These are phyloP conservation scores for Tillandsia fasciculata DNA, from an alignment of 176 grass and related monocot genomes.

Conservation along the genomic window DNA sequence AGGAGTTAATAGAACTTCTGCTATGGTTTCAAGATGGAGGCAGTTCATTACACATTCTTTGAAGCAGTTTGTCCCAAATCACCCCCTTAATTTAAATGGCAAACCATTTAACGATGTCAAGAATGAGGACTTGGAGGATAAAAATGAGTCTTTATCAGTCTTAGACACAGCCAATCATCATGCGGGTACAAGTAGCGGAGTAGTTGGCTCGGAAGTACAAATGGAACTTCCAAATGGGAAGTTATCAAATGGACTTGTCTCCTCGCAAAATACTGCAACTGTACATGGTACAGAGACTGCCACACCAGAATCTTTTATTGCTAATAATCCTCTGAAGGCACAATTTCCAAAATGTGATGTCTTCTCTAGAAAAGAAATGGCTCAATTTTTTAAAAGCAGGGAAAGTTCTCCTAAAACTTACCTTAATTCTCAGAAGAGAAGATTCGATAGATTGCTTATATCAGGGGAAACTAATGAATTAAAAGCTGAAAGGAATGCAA, in stretches of 20 bases:
- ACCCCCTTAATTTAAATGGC: constrained; percentile 33
- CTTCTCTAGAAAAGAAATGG: constrained; percentile 85
- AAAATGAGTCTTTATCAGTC: constrained; percentile 26
- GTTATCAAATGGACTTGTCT: constrained; percentile 11
- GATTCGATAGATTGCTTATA: constrained; percentile 20
- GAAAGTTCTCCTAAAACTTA: constrained; percentile 60
- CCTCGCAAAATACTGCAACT: constrained; percentile 6
- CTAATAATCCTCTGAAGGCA: constrained; percentile 58
- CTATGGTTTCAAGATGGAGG: constrained; percentile 97
- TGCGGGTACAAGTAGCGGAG: constrained; percentile 9
- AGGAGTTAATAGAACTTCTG: constrained; percentile 76
- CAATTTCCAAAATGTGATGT: constrained; percentile 80
- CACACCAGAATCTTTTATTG: constrained; percentile 31
- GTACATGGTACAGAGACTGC: constrained; percentile 28
- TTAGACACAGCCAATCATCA: constrained; percentile 19
- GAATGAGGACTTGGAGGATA: constrained; percentile 26
- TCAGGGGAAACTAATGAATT: constrained; percentile 33
- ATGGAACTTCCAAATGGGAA: constrained; percentile 37
- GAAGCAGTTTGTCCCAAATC: constrained; percentile 30
- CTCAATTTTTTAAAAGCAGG: constrained; percentile 70
- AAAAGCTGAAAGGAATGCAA: constrained; percentile 21
- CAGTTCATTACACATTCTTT: constrained; percentile 58
- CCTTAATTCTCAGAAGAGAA: constrained; percentile 41
- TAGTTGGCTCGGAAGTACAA: constrained; percentile 28
- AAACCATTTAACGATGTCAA: constrained; percentile 33